These are phyloP conservation scores for Fusarium subglutinans DNA, from an alignment of 2,329 filamentous ascomycete species.

Conservation along the genomic window DNA sequence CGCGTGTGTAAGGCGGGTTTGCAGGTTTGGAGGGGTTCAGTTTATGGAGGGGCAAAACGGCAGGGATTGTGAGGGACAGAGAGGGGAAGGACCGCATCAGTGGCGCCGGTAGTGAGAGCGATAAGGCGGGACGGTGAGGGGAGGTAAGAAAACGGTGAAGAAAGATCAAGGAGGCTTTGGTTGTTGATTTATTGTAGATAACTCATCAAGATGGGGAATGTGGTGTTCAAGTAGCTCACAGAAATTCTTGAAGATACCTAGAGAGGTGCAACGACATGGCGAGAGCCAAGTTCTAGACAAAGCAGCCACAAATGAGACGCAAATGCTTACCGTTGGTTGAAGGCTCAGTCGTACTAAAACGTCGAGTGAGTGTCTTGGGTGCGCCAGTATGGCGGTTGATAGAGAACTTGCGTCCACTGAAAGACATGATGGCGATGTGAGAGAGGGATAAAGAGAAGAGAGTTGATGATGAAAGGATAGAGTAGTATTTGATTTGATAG, in stretches of 20 bases:
- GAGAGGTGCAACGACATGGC: background rate
- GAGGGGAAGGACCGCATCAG: constrained; percentile 23
- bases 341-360: constrained; percentile 69
- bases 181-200: background rate
- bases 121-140: constrained; percentile 36
- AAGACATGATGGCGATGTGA: constrained; percentile 52
- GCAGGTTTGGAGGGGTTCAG: constrained; percentile 30
- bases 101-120: constrained; percentile 16
- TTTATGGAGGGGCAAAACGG: constrained; percentile 14
- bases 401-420: constrained; percentile 70
- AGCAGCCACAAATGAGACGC: background rate
- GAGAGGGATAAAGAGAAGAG: background rate
- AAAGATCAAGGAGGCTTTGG: constrained; percentile 6
- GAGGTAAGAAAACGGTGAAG: constrained; percentile 32
- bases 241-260: background rate
- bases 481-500: background rate
- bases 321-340: constrained; percentile 59
- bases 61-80: constrained; percentile 9
- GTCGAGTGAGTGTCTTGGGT: constrained; percentile 61
- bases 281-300: background rate
- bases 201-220: background rate
- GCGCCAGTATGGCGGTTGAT: constrained; percentile 73
- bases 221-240: background rate
- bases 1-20: constrained; percentile 22
- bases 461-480: background rate